Percentiles rank a stretch among this genome's conserved stretches.
These are phyloP conservation scores for Calophaca sinica DNA, from an alignment of 306 rosid species.

Conservation along the genomic window DNA sequence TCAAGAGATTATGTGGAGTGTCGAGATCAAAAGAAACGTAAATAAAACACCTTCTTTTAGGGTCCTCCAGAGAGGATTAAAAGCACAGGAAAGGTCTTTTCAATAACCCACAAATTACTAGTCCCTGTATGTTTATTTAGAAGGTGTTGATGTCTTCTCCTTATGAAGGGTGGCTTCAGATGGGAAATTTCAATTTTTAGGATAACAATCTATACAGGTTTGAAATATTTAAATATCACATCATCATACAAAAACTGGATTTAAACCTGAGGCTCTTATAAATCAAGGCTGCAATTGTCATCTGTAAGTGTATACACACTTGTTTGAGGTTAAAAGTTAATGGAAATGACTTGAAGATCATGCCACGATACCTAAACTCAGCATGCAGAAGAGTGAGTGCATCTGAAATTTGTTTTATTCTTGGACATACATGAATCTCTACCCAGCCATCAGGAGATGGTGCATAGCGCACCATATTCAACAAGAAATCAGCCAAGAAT, in stretches of 20 bases:
- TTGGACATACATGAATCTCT: constrained; percentile 85
- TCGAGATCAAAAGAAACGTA: constrained; percentile 12
- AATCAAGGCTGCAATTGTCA: no score
- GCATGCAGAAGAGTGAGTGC: constrained; percentile 65
- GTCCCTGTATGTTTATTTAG: neutral
- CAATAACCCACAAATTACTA: constrained; percentile 7
- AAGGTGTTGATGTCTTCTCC: neutral
- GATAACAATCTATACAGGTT: constrained; percentile 2
- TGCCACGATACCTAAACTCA: constrained; percentile 82
- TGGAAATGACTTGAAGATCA: constrained; percentile 33
- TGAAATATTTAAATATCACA: neutral
- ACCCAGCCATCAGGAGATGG: constrained; percentile 98
- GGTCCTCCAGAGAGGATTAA: neutral
- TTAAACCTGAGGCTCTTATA: no score
- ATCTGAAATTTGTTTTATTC: constrained; percentile 70
- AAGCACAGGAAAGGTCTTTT: neutral
- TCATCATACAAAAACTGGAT: neutral
- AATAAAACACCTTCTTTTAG: constrained; percentile 20
- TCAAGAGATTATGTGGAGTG: neutral
- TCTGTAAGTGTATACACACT: neutral
- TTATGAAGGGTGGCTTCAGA: neutral
- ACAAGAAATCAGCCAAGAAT: constrained; percentile 87
- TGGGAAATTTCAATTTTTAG: constrained; percentile 10
- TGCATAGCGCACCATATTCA: constrained; percentile 90
- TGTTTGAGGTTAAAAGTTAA: neutral